Base-by-base conservation (phyloP, 176 grass and related monocot species). In the Hsuehochloa calcarea region DNA sequence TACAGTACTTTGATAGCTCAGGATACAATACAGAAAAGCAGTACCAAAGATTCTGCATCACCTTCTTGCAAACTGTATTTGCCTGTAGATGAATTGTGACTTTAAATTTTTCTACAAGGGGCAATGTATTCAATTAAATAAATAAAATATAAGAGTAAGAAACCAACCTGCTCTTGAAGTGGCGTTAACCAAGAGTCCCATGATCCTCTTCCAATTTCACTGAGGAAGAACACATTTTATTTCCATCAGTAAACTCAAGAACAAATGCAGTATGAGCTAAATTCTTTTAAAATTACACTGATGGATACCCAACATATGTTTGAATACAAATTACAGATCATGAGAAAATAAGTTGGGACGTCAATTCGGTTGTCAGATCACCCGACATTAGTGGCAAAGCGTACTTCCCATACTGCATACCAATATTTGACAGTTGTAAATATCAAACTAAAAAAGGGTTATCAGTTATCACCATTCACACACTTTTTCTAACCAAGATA, bases 151-250 rank as follows among this genome's bases (percentile, higher is more conserved):
- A 58, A 55, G 52, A 31, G 55, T 61, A 84, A 70, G 23, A 74
- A 72, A 81, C 60, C 31, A 62, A 97, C 95, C 95, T 98, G 95
- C 25, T 93, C 85, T 75, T 84, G 80, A 80, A 98, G 95, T 70
- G 95, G 93, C 92, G 89, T 90, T 70, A 98, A 63, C 95, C 95
- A 98, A 69, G 95, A 98, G 75, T 92, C 88, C 86, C 82, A 86
- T 68, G 68, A 27, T 85, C 95, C 95, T 85, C 76, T 80, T 85
- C 93, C 95, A 76, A 98, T 93, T 92, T 95, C 91, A 55, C 95
- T 97, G 80, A 60, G 19, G 44, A 40, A 11, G 71, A 80, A 92
- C 25, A 46, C 14, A 72, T 68, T 74, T 82, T 80, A 72, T 39
- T 74, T 69, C 34, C 43, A 68, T 80, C 23, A 89, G 64, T 64